These are phyloP conservation scores for Dactylellina cionopaga DNA, from an alignment of 2,329 filamentous ascomycete species.

Conservation along the genomic window DNA sequence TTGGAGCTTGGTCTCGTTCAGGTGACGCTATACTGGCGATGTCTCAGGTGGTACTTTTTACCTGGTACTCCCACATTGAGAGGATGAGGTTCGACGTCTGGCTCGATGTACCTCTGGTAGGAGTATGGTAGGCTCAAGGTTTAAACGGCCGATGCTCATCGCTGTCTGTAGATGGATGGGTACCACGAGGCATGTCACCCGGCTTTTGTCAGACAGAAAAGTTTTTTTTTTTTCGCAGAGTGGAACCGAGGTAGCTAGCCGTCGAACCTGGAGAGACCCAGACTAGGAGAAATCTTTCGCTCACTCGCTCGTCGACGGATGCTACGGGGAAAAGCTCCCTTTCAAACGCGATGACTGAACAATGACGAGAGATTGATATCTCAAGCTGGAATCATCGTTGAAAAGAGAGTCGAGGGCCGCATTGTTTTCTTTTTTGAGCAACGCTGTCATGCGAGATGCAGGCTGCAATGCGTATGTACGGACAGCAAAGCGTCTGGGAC, in stretches of 20 bases:
- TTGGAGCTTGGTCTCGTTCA: slow-evolving; percentile 48
- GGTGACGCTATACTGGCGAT: slow-evolving; percentile 51
- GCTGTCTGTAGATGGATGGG: neutral
- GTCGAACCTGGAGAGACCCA: slow-evolving; percentile 5
- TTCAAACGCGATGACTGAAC: slow-evolving; percentile 53
- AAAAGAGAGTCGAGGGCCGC: slow-evolving; percentile 1
- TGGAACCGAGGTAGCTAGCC: slow-evolving; percentile 39
- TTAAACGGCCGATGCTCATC: slow-evolving; percentile 38
- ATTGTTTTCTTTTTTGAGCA: slow-evolving; percentile 18
- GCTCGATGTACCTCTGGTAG: too few relatives aligned
- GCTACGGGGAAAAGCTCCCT: slow-evolving; percentile 20
- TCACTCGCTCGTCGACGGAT: slow-evolving; percentile 29
- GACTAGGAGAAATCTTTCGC: too few relatives aligned
- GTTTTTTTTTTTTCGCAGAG: slow-evolving; percentile 14
- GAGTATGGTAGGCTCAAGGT: too few relatives aligned
- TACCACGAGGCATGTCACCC: slow-evolving; percentile 37
- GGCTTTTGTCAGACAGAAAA: neutral
- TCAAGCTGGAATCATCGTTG: neutral
- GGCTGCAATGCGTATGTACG: slow-evolving; percentile 53
- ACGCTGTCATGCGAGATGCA: slow-evolving; percentile 33
- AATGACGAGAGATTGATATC: slow-evolving; percentile 45
- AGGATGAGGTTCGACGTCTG: too few relatives aligned
- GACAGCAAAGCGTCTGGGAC: slow-evolving; percentile 53
- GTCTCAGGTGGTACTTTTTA: slow-evolving; percentile 52
- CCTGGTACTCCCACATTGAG: slow-evolving; percentile 40